Conservation (phyloP, 805 yeast species). For the Wickerhamiella lipophila region DNA sequence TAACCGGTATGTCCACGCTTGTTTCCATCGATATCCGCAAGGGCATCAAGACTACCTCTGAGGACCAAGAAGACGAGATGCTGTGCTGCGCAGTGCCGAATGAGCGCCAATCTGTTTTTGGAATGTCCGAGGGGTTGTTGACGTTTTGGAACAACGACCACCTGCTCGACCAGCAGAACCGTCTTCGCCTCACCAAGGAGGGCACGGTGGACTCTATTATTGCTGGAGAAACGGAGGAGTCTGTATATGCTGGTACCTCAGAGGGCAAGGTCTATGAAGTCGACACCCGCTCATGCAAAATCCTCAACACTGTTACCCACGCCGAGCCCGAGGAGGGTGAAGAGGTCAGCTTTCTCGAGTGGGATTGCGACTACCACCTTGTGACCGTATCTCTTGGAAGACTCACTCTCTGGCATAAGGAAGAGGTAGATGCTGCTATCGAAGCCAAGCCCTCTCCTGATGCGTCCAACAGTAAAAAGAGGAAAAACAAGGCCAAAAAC, state of each 20-base stretch:
- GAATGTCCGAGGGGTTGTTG: constrained; percentile 82
- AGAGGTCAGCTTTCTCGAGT: constrained; percentile 63
- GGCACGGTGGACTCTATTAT: constrained; percentile 62
- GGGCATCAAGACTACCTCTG: constrained; percentile 52
- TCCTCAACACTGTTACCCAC: constrained; percentile 55
- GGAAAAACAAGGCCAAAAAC: neutral
- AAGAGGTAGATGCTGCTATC: constrained; percentile 14
- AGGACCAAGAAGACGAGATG: constrained; percentile 91
- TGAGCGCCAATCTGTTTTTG: constrained; percentile 57
- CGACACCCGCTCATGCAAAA: constrained; percentile 49
- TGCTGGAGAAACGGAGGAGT: constrained; percentile 34
- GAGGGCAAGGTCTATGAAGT: constrained; percentile 62
- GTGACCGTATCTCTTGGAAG: constrained; percentile 76
- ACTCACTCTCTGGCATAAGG: constrained; percentile 57
- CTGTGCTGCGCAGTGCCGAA: constrained; percentile 54
- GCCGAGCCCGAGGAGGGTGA: constrained; percentile 38
- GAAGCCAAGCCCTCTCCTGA: neutral
- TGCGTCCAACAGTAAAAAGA: neutral
- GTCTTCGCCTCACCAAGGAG: constrained; percentile 51
- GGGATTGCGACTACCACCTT: constrained; percentile 68
- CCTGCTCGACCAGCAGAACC: constrained; percentile 55
- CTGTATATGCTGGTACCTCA: constrained; percentile 43
- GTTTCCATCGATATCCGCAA: constrained; percentile 69
- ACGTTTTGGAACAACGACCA: constrained; percentile 71
- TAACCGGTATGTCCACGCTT: constrained; percentile 72